Evolutionary conservation across 495 filamentous ascomycete species (phyloP).

Genomic region (Tuber melanosporum): DNA sequence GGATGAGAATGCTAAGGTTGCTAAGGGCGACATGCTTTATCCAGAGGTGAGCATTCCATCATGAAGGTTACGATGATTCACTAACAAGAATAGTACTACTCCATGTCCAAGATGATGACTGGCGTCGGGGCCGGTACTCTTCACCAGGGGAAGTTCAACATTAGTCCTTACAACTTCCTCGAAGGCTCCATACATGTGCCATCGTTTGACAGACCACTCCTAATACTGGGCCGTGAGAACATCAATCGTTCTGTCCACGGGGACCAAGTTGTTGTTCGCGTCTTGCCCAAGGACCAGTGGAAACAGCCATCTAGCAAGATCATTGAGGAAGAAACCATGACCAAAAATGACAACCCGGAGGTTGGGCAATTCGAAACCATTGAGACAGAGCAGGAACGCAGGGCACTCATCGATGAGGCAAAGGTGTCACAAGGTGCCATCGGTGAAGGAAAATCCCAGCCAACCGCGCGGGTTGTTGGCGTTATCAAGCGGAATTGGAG

Average conservation of each 20-base stretch:
- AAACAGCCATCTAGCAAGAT: slow-evolving; percentile 91
- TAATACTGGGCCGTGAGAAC: slow-evolving; percentile 89
- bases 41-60: slow-evolving; percentile 41
- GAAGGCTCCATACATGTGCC: slow-evolving; percentile 86
- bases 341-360: slow-evolving; percentile 87
- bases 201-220: slow-evolving; percentile 77
- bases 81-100: slow-evolving; percentile 56
- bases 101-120: slow-evolving; percentile 90
- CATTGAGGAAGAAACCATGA: slow-evolving; percentile 87
- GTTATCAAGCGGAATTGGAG: slow-evolving; percentile 93
- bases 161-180: slow-evolving; percentile 94
- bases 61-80: neutral
- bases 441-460: slow-evolving; percentile 72
- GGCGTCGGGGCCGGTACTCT: slow-evolving; percentile 76
- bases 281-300: slow-evolving; percentile 91
- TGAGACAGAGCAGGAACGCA: slow-evolving; percentile 76
- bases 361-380: slow-evolving; percentile 61
- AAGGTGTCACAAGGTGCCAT: slow-evolving; percentile 73
- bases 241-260: slow-evolving; percentile 90
- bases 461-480: slow-evolving; percentile 88
- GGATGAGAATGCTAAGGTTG: slow-evolving; percentile 55
- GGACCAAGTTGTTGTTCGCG: slow-evolving; percentile 84
- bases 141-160: slow-evolving; percentile 90
- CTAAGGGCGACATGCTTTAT: slow-evolving; percentile 66
- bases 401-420: slow-evolving; percentile 81